Evolutionary conservation across 106 monocot species (phyloP).

Genomic region (Allium cepa): DNA sequence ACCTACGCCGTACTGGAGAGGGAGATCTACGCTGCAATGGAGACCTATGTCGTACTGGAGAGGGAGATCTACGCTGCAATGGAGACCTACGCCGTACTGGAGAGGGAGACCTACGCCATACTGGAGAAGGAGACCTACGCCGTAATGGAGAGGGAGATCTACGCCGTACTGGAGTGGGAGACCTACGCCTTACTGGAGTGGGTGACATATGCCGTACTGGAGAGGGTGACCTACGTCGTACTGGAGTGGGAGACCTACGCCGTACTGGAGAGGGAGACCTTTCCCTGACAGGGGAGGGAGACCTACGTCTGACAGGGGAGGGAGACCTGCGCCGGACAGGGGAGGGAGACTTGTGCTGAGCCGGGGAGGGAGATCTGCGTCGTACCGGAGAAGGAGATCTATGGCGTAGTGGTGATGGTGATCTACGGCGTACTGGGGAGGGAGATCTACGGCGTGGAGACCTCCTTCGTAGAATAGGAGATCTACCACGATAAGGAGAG

Average conservation of each 20-base stretch:
- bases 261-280: conserved; percentile 17
- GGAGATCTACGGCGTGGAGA: conserved; percentile 25
- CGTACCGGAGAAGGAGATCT: conserved; percentile 20
- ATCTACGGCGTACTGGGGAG: conserved; percentile 9
- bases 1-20: conserved; percentile 17
- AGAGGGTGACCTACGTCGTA: conserved; percentile 38
- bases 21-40: conserved; percentile 23
- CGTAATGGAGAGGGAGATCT: conserved; percentile 34
- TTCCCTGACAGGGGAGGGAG: conserved; percentile 6
- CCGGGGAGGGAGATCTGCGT: conserved; percentile 26
- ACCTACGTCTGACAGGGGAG: conserved; percentile 18
- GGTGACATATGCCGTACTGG: conserved; percentile 36
- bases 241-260: conserved; percentile 15
- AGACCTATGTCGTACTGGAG: conserved; percentile 29
- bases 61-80: not conserved
- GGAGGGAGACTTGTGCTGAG: conserved; percentile 12
- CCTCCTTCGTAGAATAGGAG: conserved; percentile 5
- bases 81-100: conserved; percentile 16
- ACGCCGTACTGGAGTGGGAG: conserved; percentile 28
- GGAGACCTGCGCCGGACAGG: conserved; percentile 17
- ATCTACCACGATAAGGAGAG: conserved; percentile 20
- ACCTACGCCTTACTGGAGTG: conserved; percentile 32
- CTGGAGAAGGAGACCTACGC: conserved; percentile 21
- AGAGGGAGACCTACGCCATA: conserved; percentile 11
- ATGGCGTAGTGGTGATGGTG: conserved; percentile 14